Conservation (phyloP, 331 rosid genomes). For the Rhamnella rubrinervis region DNA sequence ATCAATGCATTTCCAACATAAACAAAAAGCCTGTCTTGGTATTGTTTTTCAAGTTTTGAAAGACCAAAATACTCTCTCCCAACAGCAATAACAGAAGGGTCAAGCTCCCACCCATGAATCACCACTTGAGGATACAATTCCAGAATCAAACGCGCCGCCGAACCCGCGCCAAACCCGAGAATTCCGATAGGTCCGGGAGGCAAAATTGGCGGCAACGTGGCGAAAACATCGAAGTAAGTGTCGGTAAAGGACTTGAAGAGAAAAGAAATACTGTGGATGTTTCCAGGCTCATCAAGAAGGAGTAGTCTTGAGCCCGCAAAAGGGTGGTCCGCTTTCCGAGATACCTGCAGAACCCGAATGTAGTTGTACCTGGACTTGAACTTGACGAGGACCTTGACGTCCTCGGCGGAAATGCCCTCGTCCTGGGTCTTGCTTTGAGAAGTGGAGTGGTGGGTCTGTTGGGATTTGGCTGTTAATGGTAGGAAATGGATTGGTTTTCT, state of each 20-base stretch:
- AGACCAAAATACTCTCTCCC: slow-evolving; percentile 71
- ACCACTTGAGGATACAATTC: slow-evolving; percentile 48
- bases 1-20: slow-evolving; percentile 63
- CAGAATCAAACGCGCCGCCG: slow-evolving; percentile 65
- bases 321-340: slow-evolving; percentile 78
- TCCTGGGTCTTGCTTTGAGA: slow-evolving; percentile 43
- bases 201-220: slow-evolving; percentile 68
- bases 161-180: slow-evolving; percentile 89
- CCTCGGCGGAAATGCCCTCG: slow-evolving; percentile 62
- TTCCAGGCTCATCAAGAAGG: slow-evolving; percentile 81
- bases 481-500: slow-evolving; percentile 11
- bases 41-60: slow-evolving; percentile 46
- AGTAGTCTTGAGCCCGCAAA: slow-evolving; percentile 83
- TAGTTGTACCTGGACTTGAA: slow-evolving; percentile 78
- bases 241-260: slow-evolving; percentile 56
- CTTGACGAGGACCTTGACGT: slow-evolving; percentile 57
- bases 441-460: slow-evolving; percentile 23
- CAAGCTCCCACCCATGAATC: slow-evolving; percentile 90
- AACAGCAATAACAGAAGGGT: slow-evolving; percentile 73
- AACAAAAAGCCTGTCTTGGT: slow-evolving; percentile 46
- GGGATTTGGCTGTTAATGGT: slow-evolving; percentile 33
- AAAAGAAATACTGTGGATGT: slow-evolving; percentile 88
- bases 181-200: slow-evolving; percentile 77
- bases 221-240: slow-evolving; percentile 85
- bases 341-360: slow-evolving; percentile 84